Percentiles rank a stretch among this genome's conserved stretches.
These are phyloP conservation scores for Triglochin maritima DNA, from an alignment of 106 monocot genomes.

Conservation along the genomic window DNA sequence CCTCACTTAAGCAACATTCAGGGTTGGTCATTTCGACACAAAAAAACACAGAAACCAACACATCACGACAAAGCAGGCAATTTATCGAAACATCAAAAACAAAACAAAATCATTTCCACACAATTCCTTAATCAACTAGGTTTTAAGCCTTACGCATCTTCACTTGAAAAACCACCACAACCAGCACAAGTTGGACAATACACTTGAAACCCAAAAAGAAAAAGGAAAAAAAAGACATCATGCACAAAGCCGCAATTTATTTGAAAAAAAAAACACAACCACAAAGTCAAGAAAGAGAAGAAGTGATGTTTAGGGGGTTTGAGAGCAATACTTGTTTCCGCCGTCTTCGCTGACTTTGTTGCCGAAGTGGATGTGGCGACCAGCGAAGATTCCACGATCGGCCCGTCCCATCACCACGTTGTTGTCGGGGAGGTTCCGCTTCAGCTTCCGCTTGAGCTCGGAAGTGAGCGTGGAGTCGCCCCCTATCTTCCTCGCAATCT, in stretches of 20 bases:
- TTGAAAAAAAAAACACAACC: too few relatives aligned
- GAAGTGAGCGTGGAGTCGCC: constrained; percentile 17
- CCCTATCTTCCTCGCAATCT: constrained; percentile 47
- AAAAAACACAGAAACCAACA: too few relatives aligned
- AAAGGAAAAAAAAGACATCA: not conserved
- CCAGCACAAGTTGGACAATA: not conserved
- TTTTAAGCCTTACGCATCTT: not conserved
- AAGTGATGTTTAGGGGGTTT: not conserved
- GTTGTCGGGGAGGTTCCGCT: constrained; percentile 42
- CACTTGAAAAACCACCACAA: not conserved
- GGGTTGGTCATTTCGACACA: too few relatives aligned
- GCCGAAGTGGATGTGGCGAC: constrained; percentile 88
- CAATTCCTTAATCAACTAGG: not conserved
- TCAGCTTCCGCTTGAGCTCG: constrained; percentile 45
- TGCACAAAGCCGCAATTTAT: too few relatives aligned
- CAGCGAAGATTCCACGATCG: constrained; percentile 78
- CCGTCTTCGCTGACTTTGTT: constrained; percentile 77
- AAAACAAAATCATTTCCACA: too few relatives aligned
- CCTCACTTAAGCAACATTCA: too few relatives aligned
- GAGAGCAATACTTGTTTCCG: constrained; percentile 84
- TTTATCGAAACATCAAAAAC: too few relatives aligned
- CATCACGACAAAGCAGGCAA: too few relatives aligned
- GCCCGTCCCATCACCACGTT: constrained; percentile 78
- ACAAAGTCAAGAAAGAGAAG: too few relatives aligned
- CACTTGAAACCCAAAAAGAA: not conserved